Base-by-base conservation (phyloP, 2,329 filamentous ascomycete genomes). In the Fusarium floridanum region DNA sequence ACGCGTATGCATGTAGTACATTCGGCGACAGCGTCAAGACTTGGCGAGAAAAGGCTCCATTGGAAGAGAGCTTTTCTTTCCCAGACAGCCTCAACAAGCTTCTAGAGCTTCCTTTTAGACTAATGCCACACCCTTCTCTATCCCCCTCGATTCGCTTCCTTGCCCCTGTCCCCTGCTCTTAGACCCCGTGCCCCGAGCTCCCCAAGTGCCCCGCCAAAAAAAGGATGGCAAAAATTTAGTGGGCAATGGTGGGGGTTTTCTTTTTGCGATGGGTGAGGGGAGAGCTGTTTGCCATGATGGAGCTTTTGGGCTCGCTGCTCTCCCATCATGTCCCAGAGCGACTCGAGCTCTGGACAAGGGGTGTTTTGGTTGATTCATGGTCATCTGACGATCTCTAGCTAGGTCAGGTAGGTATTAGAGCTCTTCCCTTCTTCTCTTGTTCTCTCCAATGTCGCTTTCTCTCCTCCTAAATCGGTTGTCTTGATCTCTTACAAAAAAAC, bases 191-290 rank as follows among this genome's bases (percentile, higher is more conserved):
- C 66, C 61, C 67, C 37, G 48, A 63, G 68, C 68, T 66, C 63
- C 55, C 34, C 24, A 60, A 50, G 20, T 39, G 61, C 74, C 76
- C 76, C 74, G 72, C 74, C 64, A 34, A 34, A 34, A 67, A 68
- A 55, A 67, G 43, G 48, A 50, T 16, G 17, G 39, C 11, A 27
- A 61, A 55, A 69, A 45, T 55, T 50, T 59, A 71, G 66, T 75
- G 76, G 74, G 39, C 32, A 27, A 69, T 77, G 55, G 72, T 69
- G 68, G 76, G 76, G 76, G 72, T 73, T 63, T 27, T 27, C 53
- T 34, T 34, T 27, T 27, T 27, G 27, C 74, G 66, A 69, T 45
- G 69, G 63, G 62, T 60, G 61, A 64, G 67, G 36, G 17, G 27
- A 27, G 17, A 71, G 37, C 60, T 69, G 60, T 61, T 71, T 68